A percentile compares a stretch with the other conserved stretches of the same genome.
These are phyloP conservation scores for Kodamaea sagamina DNA, from an alignment of 805 yeast species.

Conservation along the genomic window DNA sequence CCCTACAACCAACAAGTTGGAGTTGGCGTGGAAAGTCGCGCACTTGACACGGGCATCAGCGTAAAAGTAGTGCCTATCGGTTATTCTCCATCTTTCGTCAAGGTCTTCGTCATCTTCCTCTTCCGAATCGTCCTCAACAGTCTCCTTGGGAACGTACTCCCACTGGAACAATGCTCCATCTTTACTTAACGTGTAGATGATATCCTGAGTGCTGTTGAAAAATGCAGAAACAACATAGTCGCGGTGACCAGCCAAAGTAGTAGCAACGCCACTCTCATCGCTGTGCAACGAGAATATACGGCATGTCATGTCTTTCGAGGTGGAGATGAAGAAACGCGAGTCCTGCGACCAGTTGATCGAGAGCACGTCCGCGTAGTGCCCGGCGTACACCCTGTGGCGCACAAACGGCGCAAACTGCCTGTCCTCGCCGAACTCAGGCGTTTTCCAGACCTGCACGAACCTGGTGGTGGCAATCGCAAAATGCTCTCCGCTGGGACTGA, in stretches of 20 bases:
- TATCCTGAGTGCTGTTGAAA: constrained; percentile 84
- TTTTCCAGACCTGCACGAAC: constrained; percentile 89
- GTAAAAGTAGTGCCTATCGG: constrained; percentile 72
- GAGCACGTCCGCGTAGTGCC: constrained; percentile 82
- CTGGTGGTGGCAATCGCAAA: constrained; percentile 86
- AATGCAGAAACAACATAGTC: constrained; percentile 87
- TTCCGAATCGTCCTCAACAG: constrained; percentile 49
- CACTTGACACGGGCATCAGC: constrained; percentile 74
- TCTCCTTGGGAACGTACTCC: constrained; percentile 72
- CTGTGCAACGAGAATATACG: constrained; percentile 76
- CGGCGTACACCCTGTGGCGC: constrained; percentile 85
- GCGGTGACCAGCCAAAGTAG: constrained; percentile 88
- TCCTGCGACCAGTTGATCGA: constrained; percentile 88
- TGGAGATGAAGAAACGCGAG: constrained; percentile 80
- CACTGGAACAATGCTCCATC: constrained; percentile 94
- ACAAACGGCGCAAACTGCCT: constrained; percentile 96
- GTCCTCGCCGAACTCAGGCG: constrained; percentile 79
- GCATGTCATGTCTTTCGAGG: constrained; percentile 89
- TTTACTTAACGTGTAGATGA: constrained; percentile 85
- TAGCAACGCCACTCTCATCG: constrained; percentile 69
- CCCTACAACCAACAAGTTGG: constrained; percentile 82
- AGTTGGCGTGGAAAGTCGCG: constrained; percentile 75
- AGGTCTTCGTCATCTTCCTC: constrained; percentile 39
- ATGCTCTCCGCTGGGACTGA: constrained; percentile 83
- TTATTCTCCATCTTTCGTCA: constrained; percentile 75